Evolutionary conservation across 768 basidiomycete species (phyloP).

Genomic region (Botryobasidium botryosum): DNA sequence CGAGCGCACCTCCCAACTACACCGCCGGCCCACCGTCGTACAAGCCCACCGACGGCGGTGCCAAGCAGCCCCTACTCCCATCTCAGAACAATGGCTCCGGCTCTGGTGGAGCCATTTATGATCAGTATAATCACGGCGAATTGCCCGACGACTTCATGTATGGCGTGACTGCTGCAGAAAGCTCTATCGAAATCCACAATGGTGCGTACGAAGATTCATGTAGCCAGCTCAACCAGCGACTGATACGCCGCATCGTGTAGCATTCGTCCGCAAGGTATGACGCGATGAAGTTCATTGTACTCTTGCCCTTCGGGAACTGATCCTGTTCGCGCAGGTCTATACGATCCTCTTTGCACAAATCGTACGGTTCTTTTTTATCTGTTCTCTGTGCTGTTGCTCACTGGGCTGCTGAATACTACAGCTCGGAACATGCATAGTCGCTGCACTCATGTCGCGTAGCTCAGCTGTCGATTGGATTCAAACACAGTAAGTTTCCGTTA

Average conservation of each 20-base stretch:
- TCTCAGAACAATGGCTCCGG: not conserved
- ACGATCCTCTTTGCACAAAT: conserved; percentile 46
- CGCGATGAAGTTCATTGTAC: no score
- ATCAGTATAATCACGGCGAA: conserved; percentile 59
- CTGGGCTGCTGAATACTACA: conserved; percentile 12
- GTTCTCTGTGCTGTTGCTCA: not conserved
- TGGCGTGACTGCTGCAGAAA: conserved; percentile 64
- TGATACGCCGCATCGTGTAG: conserved; percentile 15
- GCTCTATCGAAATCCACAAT: conserved; percentile 56
- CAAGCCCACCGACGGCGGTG: not conserved
- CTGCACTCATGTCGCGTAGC: conserved; percentile 51
- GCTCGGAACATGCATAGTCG: conserved; percentile 66
- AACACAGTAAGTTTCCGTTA: conserved; percentile 33
- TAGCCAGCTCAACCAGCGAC: not conserved
- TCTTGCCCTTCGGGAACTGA: not conserved
- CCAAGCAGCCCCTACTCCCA: not conserved
- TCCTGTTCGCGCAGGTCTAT: conserved; percentile 82
- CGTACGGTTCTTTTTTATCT: conserved; percentile 29
- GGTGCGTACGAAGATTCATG: conserved; percentile 16
- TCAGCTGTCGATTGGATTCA: conserved; percentile 52
- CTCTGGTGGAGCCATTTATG: conserved; percentile 27
- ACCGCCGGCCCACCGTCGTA: not conserved
- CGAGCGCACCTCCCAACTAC: not conserved
- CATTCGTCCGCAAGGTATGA: conserved; percentile 68
- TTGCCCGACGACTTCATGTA: conserved; percentile 95